These are phyloP conservation scores for Margaritispora aquatica DNA, from an alignment of 495 filamentous ascomycete species.

Conservation along the genomic window DNA sequence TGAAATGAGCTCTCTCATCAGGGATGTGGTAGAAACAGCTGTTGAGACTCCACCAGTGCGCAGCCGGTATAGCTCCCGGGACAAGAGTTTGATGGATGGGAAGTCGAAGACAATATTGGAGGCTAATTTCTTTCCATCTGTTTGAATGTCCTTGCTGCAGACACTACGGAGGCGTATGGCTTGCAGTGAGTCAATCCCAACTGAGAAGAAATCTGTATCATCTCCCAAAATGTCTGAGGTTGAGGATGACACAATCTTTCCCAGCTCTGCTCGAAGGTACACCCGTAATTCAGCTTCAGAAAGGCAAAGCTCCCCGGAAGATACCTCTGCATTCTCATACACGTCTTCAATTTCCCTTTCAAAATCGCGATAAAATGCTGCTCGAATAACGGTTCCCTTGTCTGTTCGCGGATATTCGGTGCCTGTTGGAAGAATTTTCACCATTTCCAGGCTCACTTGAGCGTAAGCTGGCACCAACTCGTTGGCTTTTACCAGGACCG, in stretches of 20 bases:
- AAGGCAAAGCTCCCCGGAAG: slow-evolving; percentile 23
- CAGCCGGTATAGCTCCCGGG: slow-evolving; percentile 4
- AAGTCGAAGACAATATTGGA: slow-evolving; percentile 12
- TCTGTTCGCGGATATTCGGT: slow-evolving; percentile 40
- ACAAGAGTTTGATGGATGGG: slow-evolving; percentile 3
- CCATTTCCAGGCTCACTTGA: slow-evolving; percentile 29
- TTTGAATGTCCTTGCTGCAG: slow-evolving; percentile 13
- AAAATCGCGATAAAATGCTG: slow-evolving; percentile 38
- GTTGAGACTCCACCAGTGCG: too few relatives aligned
- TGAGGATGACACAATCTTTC: too few relatives aligned
- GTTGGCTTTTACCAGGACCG: too few relatives aligned
- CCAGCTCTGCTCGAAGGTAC: slow-evolving; percentile 30
- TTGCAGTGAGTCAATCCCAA: slow-evolving; percentile 50
- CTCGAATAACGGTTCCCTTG: slow-evolving; percentile 47
- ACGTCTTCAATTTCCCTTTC: slow-evolving; percentile 34
- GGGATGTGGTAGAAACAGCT: slow-evolving; percentile 26
- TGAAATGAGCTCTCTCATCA: slow-evolving; percentile 30
- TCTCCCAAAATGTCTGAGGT: slow-evolving; percentile 15
- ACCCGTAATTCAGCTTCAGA: slow-evolving; percentile 26
- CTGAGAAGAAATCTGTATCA: slow-evolving; percentile 43
- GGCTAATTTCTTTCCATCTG: slow-evolving; percentile 11
- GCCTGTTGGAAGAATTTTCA: slow-evolving; percentile 24
- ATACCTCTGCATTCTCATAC: slow-evolving; percentile 30
- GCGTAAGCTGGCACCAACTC: slow-evolving; percentile 41
- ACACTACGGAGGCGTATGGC: slow-evolving; percentile 31